Evolutionary conservation across 768 basidiomycete genomes (phyloP).

Genomic region (Sporobolomyces pararoseus): DNA sequence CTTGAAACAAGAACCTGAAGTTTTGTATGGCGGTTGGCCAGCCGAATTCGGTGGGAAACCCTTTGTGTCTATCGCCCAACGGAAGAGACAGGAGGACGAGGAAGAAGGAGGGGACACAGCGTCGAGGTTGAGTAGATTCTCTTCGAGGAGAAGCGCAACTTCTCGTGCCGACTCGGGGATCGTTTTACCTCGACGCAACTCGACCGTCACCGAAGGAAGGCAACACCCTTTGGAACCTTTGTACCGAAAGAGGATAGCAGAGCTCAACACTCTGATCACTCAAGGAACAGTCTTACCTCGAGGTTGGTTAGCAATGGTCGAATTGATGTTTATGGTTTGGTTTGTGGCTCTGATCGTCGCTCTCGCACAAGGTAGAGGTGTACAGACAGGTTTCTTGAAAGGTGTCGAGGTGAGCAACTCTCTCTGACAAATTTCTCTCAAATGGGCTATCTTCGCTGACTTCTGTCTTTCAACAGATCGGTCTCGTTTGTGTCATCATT

Average conservation of each 20-base stretch:
- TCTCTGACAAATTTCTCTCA: not conserved
- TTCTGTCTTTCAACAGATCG: conserved; percentile 16
- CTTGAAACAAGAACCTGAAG: conserved; percentile 9
- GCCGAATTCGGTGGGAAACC: conserved; percentile 29
- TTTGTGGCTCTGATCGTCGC: conserved; percentile 21
- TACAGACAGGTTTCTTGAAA: conserved; percentile 26
- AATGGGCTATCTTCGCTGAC: too few species aligned
- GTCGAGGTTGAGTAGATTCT: not conserved
- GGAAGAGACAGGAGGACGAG: not conserved
- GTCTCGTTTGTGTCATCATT: conserved; percentile 34
- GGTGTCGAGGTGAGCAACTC: conserved; percentile 38
- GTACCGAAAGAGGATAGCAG: conserved; percentile 13
- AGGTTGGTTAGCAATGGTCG: conserved; percentile 26
- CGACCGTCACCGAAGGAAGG: not conserved
- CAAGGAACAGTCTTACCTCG: not conserved
- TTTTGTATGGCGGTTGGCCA: conserved; percentile 28
- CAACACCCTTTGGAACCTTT: conserved; percentile 27
- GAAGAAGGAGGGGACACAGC: conserved; percentile 5
- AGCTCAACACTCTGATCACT: conserved; percentile 22
- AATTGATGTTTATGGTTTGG: conserved; percentile 22
- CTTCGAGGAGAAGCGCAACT: not conserved
- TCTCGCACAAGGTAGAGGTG: conserved; percentile 9
- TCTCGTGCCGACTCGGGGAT: conserved; percentile 29
- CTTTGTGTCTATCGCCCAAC: not conserved
- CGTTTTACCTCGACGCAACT: conserved; percentile 5